Conservation (phyloP, 2,329 filamentous ascomycete genomes). For the Trichoderma sp. region DNA sequence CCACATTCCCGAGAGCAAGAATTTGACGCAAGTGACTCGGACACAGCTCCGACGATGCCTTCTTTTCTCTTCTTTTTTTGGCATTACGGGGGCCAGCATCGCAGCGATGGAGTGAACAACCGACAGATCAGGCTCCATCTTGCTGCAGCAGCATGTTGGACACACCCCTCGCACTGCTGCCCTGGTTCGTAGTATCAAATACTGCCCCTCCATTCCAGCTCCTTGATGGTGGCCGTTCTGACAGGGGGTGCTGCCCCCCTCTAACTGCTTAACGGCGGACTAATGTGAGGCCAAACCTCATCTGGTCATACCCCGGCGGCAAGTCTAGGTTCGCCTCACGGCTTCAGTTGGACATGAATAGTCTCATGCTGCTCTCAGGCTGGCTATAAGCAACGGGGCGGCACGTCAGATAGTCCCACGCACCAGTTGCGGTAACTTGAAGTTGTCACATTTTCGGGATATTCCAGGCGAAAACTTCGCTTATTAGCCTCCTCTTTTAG, state of each 20-base stretch:
- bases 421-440: constrained; percentile 12
- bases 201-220: constrained; percentile 19
- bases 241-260: constrained; percentile 34
- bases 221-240: constrained; percentile 27
- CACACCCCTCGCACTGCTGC: constrained; percentile 18
- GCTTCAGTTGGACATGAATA: constrained; percentile 34
- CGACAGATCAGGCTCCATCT: constrained; percentile 21
- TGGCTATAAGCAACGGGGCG: constrained; percentile 12
- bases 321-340: constrained; percentile 38
- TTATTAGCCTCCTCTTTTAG: constrained; percentile 13
- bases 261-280: constrained; percentile 34
- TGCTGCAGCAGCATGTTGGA: constrained; percentile 26
- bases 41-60: neutral
- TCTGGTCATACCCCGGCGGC: constrained; percentile 37
- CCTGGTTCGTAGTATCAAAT: neutral
- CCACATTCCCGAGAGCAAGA: neutral
- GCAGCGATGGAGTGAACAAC: constrained; percentile 8
- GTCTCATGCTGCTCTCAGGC: constrained; percentile 16
- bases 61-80: constrained; percentile 21
- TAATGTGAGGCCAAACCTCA: constrained; percentile 42
- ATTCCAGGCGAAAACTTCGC: constrained; percentile 22
- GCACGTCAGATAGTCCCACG: constrained; percentile 9
- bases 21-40: neutral
- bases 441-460: constrained; percentile 34
- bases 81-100: constrained; percentile 7